These are phyloP conservation scores for Gracilaria domingensis DNA, from an alignment of 23 red algal species.

Conservation along the genomic window DNA sequence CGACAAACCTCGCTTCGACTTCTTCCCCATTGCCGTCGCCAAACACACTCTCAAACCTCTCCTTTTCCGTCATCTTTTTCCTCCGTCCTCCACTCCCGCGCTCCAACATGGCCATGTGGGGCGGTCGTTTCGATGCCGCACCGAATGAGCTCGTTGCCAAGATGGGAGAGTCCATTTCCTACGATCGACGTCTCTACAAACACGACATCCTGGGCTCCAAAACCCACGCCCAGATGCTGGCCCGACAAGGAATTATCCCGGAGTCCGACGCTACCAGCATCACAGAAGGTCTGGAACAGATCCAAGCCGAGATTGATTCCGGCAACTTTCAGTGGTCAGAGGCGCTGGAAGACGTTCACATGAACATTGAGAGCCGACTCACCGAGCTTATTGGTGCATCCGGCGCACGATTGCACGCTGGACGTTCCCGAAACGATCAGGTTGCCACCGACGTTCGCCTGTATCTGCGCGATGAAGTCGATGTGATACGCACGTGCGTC, in stretches of 20 bases:
- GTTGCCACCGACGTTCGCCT: constrained; percentile 96
- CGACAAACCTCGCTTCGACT: not conserved
- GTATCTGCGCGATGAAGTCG: constrained; percentile 93
- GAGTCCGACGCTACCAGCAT: constrained; percentile 74
- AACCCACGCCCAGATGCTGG: constrained; percentile 96
- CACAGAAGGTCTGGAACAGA: constrained; percentile 61
- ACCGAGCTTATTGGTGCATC: constrained; percentile 84
- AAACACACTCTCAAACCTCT: not conserved
- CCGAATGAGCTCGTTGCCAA: constrained; percentile 91
- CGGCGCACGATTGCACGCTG: constrained; percentile 86
- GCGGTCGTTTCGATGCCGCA: constrained; percentile 87
- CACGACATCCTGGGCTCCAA: constrained; percentile 88
- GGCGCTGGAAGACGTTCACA: constrained; percentile 95
- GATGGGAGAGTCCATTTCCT: constrained; percentile 93
- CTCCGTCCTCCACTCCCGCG: not conserved
- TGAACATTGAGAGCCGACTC: constrained; percentile 96
- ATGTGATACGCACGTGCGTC: constrained; percentile 56
- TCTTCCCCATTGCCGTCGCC: not conserved
- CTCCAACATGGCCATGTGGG: constrained; percentile 87
- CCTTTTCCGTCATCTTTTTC: not conserved
- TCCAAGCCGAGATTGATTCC: constrained; percentile 85
- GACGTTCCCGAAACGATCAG: constrained; percentile 95
- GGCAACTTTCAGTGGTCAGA: constrained; percentile 75
- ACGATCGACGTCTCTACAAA: constrained; percentile 92
- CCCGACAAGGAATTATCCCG: constrained; percentile 86